phyloP scores from a whole-genome alignment of 2,329 filamentous ascomycete genomes.

The Ophiostoma perfectum region DNA sequence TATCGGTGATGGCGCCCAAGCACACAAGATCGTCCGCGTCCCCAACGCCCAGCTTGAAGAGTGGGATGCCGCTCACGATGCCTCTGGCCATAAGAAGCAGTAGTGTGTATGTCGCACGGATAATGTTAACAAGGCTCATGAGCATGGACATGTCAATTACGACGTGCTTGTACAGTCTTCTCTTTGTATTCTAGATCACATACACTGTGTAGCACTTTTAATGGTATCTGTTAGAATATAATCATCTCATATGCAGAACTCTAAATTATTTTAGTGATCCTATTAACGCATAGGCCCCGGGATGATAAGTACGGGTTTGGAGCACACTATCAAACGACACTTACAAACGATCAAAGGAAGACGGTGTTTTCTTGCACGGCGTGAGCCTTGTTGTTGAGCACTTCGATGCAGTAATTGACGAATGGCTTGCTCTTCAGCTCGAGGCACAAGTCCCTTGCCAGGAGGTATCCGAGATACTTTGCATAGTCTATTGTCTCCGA shows the following conservation, averaged over 20 bases:
- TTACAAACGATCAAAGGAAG: neutral
- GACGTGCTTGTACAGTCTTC: neutral
- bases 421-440: neutral
- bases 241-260: too few relatives aligned
- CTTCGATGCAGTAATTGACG: neutral
- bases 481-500: neutral
- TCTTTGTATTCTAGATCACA: neutral
- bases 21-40: constrained; percentile 7
- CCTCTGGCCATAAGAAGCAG: neutral
- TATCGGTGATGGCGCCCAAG: constrained; percentile 7
- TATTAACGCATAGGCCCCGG: too few relatives aligned
- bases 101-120: neutral
- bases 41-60: neutral
- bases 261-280: too few relatives aligned
- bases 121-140: neutral
- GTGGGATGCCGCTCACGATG: neutral
- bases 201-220: neutral
- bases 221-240: neutral
- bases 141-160: neutral
- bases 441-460: neutral
- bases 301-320: too few relatives aligned
- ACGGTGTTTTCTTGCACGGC: neutral
- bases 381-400: neutral
- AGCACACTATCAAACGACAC: too few relatives aligned
- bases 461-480: neutral